Evolutionary conservation across 2,329 filamentous ascomycete genomes (phyloP).

Genomic region (Alternaria sp.): DNA sequence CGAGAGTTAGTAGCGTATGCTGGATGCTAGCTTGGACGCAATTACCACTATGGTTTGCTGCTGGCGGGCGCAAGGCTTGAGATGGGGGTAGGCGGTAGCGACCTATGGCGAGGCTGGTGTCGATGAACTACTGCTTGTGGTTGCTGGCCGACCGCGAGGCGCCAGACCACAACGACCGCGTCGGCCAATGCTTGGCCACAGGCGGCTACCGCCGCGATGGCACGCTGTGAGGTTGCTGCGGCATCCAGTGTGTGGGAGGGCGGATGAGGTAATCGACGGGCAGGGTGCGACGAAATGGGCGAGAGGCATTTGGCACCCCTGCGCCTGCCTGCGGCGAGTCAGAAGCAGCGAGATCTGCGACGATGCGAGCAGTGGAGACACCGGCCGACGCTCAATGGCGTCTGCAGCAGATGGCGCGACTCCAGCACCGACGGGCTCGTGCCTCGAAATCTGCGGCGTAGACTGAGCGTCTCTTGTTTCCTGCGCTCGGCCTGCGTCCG

Average conservation of each 20-base stretch:
- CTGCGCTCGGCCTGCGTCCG: slow-evolving; percentile 26
- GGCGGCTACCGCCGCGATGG: slow-evolving; percentile 29
- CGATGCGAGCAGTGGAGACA: slow-evolving; percentile 35
- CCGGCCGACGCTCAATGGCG: slow-evolving; percentile 31
- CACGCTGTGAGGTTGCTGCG: slow-evolving; percentile 42
- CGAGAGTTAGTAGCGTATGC: slow-evolving; percentile 2
- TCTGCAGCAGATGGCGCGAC: slow-evolving; percentile 38
- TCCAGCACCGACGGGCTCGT: slow-evolving; percentile 42
- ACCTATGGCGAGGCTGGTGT: slow-evolving; percentile 21
- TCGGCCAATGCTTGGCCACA: slow-evolving; percentile 27
- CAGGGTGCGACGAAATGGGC: slow-evolving; percentile 28
- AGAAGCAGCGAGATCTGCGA: slow-evolving; percentile 42
- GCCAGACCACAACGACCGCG: slow-evolving; percentile 27
- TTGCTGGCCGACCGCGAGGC: slow-evolving; percentile 13
- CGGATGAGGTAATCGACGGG: slow-evolving; percentile 32
- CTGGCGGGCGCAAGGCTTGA: slow-evolving; percentile 12
- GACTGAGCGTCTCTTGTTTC: slow-evolving; percentile 36
- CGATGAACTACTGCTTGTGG: slow-evolving; percentile 11
- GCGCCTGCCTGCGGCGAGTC: slow-evolving; percentile 40
- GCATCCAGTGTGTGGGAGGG: slow-evolving; percentile 30
- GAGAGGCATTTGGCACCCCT: slow-evolving; percentile 35
- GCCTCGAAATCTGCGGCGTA: slow-evolving; percentile 42
- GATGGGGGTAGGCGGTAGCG: slow-evolving; percentile 13
- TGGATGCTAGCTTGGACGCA: slow-evolving; percentile 17
- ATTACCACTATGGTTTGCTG: slow-evolving; percentile 13